phyloP scores from a whole-genome alignment of 1,284 basidiomycete genomes.

The Exobasidium rhododendri region DNA sequence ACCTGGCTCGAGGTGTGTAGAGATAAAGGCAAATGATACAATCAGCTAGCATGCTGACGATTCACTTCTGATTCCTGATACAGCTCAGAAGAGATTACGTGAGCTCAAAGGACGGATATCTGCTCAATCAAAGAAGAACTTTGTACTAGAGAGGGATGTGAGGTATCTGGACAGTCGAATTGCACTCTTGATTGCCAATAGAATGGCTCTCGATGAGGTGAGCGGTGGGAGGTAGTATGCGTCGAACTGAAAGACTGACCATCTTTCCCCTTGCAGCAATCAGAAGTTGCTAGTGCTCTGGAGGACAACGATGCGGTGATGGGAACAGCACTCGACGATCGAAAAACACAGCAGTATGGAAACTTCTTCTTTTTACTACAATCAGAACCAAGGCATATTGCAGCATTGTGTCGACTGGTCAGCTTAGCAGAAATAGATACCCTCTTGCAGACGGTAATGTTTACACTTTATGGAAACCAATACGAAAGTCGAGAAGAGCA shows the following conservation, averaged over 20 bases:
- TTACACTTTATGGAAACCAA: constrained; percentile 98
- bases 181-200: constrained; percentile 93
- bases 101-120: constrained; percentile 97
- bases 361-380: constrained; percentile 98
- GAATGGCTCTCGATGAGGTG: constrained; percentile 86
- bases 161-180: constrained; percentile 97
- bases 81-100: constrained; percentile 89
- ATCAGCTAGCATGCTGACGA: neutral
- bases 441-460: constrained; percentile 99
- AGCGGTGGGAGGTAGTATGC: neutral
- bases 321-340: constrained; percentile 69
- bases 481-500: constrained; percentile 99
- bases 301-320: constrained; percentile 78
- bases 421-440: constrained; percentile 95
- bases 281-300: constrained; percentile 58
- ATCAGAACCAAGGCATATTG: constrained; percentile 93
- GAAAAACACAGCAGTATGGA: constrained; percentile 88
- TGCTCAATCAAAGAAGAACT: constrained; percentile 98
- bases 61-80: neutral
- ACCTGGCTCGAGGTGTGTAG: constrained; percentile 79
- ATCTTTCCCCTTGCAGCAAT: constrained; percentile 12
- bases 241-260: neutral
- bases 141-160: constrained; percentile 95
- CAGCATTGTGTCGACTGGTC: constrained; percentile 93
- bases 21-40: neutral